Percentiles rank a stretch among this genome's conserved stretches.
phyloP scores from a whole-genome alignment of 2,329 filamentous ascomycete genomes.

The Aspergillus eucalypticola region DNA sequence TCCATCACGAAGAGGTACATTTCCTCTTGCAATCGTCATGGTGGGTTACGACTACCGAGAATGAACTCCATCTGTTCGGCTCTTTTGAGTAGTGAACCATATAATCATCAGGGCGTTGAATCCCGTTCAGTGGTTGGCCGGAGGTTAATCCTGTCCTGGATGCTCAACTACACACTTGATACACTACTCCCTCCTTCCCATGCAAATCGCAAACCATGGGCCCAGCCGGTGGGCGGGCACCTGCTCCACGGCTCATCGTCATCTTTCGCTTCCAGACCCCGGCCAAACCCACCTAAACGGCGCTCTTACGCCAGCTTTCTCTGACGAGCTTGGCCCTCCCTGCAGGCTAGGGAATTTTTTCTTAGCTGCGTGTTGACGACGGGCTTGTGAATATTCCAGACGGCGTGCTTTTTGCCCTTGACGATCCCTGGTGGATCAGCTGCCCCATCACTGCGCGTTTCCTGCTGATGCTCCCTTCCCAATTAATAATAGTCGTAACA shows the following conservation, averaged over 20 bases:
- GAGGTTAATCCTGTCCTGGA: not conserved
- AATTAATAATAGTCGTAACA: not conserved
- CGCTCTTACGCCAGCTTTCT: slow-evolving; percentile 19
- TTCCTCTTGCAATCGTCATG: not conserved
- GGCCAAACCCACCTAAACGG: slow-evolving; percentile 21
- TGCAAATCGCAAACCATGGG: slow-evolving; percentile 12
- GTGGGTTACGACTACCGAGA: not conserved
- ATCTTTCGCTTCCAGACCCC: slow-evolving; percentile 31
- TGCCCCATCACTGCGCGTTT: slow-evolving; percentile 9
- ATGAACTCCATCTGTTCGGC: not conserved
- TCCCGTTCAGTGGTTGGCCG: not conserved
- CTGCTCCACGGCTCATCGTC: slow-evolving; percentile 29
- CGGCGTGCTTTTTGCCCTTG: slow-evolving; percentile 13
- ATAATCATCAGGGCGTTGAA: not conserved
- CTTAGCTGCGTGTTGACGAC: slow-evolving; percentile 7
- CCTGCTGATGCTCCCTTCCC: not conserved
- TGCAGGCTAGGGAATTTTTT: slow-evolving; percentile 5
- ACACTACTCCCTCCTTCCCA: not conserved
- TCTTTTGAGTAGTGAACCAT: not conserved
- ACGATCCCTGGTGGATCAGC: slow-evolving; percentile 29
- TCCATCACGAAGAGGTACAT: not conserved
- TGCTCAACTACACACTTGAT: not conserved
- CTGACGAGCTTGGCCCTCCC: slow-evolving; percentile 19
- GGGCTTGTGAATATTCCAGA: slow-evolving; percentile 5
- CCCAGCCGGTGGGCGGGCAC: slow-evolving; percentile 10